Conservation (phyloP, 2,329 filamentous ascomycete species). For the Aspergillus tanneri region DNA sequence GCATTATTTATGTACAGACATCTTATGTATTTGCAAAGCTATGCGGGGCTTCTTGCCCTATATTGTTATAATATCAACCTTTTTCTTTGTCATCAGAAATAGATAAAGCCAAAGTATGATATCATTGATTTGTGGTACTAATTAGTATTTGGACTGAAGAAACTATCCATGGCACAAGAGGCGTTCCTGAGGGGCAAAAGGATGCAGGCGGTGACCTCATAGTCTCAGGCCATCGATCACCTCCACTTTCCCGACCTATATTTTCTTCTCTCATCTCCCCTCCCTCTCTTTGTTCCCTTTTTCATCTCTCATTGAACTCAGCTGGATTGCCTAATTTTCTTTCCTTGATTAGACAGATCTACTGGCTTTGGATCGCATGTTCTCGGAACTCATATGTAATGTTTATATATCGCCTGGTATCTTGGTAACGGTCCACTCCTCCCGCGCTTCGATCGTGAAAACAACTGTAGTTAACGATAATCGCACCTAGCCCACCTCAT, state of each 20-base stretch:
- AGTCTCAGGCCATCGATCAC: slow-evolving; percentile 2
- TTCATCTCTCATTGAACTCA: not conserved
- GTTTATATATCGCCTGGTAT: no score
- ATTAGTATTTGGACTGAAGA: no score
- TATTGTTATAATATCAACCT: no score
- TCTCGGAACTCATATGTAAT: slow-evolving; percentile 12
- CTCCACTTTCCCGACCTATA: not conserved
- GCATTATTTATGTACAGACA: slow-evolving; percentile 2
- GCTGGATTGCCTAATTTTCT: not conserved
- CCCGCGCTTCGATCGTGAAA: no score
- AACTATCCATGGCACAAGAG: no score
- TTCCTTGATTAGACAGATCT: not conserved
- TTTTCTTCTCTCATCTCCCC: not conserved
- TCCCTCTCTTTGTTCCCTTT: not conserved
- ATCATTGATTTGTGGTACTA: no score
- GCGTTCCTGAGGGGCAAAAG: slow-evolving; percentile 7
- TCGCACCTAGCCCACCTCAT: slow-evolving; percentile 5
- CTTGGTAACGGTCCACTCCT: no score
- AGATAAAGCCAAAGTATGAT: no score
- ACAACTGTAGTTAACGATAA: slow-evolving; percentile 6
- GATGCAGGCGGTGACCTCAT: slow-evolving; percentile 10
- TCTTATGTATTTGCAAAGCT: not conserved
- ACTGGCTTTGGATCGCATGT: no score
- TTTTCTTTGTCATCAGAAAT: no score
- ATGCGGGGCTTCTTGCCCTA: not conserved